These are phyloP conservation scores for Rhytidhysteron rufulum DNA, from an alignment of 2,329 filamentous ascomycete genomes.

Conservation along the genomic window DNA sequence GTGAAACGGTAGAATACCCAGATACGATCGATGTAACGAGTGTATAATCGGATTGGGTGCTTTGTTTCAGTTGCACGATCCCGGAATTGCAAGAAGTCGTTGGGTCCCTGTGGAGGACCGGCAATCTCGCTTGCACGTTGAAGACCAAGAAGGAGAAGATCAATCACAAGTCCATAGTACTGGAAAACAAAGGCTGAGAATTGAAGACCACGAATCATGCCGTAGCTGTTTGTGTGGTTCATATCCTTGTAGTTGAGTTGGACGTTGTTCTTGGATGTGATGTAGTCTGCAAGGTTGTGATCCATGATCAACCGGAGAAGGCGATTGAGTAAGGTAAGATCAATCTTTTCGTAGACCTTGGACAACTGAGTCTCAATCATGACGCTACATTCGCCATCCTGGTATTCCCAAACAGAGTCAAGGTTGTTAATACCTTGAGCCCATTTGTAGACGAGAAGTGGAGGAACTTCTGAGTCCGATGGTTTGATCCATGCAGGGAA, in stretches of 20 bases:
- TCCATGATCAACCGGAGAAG: conserved; percentile 96
- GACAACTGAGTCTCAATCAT: conserved; percentile 98
- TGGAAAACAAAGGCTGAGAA: conserved; percentile 99
- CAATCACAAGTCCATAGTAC: conserved; percentile 93
- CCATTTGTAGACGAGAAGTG: conserved; percentile 95
- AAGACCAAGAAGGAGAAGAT: conserved; percentile 84
- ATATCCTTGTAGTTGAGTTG: conserved; percentile 99
- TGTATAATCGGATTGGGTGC: conserved; percentile 97
- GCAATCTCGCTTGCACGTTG: conserved; percentile 98
- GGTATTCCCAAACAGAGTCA: conserved; percentile 88
- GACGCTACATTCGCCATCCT: conserved; percentile 94
- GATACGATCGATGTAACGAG: conserved; percentile 94
- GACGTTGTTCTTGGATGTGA: conserved; percentile 98
- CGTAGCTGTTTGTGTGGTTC: conserved; percentile 99
- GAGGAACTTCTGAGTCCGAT: conserved; percentile 95
- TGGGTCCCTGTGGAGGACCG: conserved; percentile 86
- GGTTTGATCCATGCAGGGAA: conserved; percentile 99
- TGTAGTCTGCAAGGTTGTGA: conserved; percentile 98
- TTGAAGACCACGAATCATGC: conserved; percentile 94
- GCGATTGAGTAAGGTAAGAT: conserved; percentile 90
- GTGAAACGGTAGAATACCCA: conserved; percentile 96
- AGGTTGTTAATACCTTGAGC: conserved; percentile 99
- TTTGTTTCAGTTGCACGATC: conserved; percentile 87
- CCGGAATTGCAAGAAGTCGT: conserved; percentile 96
- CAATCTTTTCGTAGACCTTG: conserved; percentile 99